Base-by-base conservation (phyloP, 1,139 yeast genomes). In the Saccharomyces hybrid region DNA sequence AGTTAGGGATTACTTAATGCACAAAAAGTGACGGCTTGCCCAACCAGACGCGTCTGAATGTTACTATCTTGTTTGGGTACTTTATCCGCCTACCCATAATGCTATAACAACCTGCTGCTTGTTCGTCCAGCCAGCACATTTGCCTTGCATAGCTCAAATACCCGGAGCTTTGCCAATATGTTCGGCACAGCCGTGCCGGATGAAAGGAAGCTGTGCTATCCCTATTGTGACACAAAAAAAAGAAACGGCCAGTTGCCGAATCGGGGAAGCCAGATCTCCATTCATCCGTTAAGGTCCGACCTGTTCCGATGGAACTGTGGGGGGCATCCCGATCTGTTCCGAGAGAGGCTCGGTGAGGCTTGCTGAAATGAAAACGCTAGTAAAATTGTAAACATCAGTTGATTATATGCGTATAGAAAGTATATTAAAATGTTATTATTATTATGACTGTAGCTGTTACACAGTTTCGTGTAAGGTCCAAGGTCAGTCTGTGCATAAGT, bases 401-500 rank as follows among this genome's bases (percentile, higher is more conserved):
- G 9, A 21, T 14, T 27, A 47, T 47, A 47, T 47, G 48, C 32
- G 14, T 27, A 28, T 47, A 28, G n/a, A 47, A 27, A 47, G 32
- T 28, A 47, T 47, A 27, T 19, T n/a, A n/a, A 21, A 16, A 24
- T 14, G 14, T 47, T 47, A 27, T 26, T 24, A 24, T 47, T 27
- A 24, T 9, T 16, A 11, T 47, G 31, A 47, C 21, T 12, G n/a
- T 8, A 8, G 21, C 21, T 28, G 32, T 47, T 14, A 28, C 21
- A 47, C 11, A 12, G 11, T 11, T 28, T n/a, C 24, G 47, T 44
- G 32, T 19, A 34, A 29, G 12, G 16, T 54, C 56, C 24, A 34
- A 29, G 12, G 16, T 54, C 56, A 66, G 49, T 67, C 67, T 8
- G 69, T 67, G 52, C 71, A 67, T 11, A 65, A 57, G 11, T 56